Percentiles rank a stretch among this genome's conserved stretches.
Evolutionary conservation across 352 stramenopile genomes (phyloP).

Genomic region (Globisporangium rhizosaccharum): DNA sequence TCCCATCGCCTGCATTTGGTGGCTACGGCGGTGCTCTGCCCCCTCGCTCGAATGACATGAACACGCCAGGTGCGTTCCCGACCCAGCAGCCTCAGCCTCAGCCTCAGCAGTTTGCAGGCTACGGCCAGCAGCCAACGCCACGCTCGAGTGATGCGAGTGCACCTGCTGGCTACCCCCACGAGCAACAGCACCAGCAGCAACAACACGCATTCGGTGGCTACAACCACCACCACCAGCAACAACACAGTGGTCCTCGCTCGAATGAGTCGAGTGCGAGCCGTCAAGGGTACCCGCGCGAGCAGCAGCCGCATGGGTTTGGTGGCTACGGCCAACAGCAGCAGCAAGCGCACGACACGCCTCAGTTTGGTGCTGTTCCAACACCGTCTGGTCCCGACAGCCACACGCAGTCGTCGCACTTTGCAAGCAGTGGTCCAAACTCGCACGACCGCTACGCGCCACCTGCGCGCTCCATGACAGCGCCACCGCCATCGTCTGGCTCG

Average conservation of each 20-base stretch:
- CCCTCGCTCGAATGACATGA: conserved; percentile 17
- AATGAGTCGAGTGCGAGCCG: conserved; percentile 14
- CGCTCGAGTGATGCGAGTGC: conserved; percentile 6
- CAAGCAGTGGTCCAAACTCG: background rate
- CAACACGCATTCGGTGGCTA: conserved; percentile 7
- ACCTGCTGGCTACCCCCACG: background rate
- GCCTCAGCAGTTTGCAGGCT: background rate
- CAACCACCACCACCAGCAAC: background rate
- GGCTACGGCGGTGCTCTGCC: conserved; percentile 5
- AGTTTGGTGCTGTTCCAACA: background rate
- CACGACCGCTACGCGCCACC: conserved; percentile 5
- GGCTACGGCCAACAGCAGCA: conserved; percentile 6
- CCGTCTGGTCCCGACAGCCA: conserved; percentile 16
- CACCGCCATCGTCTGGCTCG: conserved; percentile 4
- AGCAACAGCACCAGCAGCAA: conserved; percentile 1
- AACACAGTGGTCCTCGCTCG: conserved; percentile 7
- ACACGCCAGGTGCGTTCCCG: conserved; percentile 17
- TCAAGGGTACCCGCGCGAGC: background rate
- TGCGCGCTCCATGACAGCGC: conserved; percentile 8
- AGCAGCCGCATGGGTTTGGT: background rate
- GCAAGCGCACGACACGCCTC: background rate
- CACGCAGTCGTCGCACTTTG: background rate
- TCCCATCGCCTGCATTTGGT: conserved; percentile 3
- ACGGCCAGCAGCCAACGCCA: conserved; percentile 8
- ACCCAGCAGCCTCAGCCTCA: conserved; percentile 7